Evolutionary conservation across 2,329 filamentous ascomycete species (phyloP).

Genomic region (Trichophyton simii): DNA sequence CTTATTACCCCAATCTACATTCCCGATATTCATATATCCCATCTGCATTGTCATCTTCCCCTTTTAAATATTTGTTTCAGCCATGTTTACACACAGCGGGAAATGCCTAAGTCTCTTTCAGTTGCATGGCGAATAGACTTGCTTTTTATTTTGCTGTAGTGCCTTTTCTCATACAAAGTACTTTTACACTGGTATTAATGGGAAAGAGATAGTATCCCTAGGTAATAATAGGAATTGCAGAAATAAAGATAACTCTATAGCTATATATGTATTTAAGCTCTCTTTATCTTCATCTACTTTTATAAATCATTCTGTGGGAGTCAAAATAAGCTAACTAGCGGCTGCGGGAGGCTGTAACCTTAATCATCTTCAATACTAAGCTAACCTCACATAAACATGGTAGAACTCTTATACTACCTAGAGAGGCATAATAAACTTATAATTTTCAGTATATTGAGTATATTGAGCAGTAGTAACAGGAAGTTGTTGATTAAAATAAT

Average conservation of each 20-base stretch:
- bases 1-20: background rate
- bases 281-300: background rate
- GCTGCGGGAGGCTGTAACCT: background rate
- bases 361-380: background rate
- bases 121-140: constrained; percentile 2
- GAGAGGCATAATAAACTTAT: too few species aligned
- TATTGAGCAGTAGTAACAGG: too few species aligned
- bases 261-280: background rate
- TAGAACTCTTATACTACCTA: background rate
- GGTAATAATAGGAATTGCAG: background rate
- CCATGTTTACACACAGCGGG: background rate
- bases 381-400: background rate
- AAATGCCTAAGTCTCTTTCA: background rate
- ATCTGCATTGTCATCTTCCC: background rate
- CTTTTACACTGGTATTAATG: background rate
- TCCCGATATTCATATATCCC: background rate
- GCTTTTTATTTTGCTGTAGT: background rate
- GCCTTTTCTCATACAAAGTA: background rate
- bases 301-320: background rate
- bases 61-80: background rate
- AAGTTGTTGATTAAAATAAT: too few species aligned
- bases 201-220: background rate
- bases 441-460: too few species aligned
- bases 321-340: background rate
- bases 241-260: background rate